These are phyloP conservation scores for Nevesoporus exiguus DNA, from an alignment of 768 basidiomycete species.

Conservation along the genomic window DNA sequence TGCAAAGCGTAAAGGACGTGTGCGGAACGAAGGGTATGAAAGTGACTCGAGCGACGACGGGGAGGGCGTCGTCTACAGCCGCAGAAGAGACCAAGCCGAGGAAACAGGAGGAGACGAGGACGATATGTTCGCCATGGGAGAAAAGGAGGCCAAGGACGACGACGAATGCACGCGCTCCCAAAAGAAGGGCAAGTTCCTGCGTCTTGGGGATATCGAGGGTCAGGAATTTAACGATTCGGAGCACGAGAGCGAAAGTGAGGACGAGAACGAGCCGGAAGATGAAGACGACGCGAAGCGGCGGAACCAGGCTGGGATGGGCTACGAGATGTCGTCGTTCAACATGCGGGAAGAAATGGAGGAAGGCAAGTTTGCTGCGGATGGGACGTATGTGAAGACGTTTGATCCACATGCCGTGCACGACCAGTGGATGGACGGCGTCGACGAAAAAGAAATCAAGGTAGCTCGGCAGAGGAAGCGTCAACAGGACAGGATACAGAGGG, in stretches of 20 bases:
- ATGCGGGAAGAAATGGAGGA: conserved; percentile 99
- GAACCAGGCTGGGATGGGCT: conserved; percentile 90
- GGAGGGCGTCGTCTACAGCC: conserved; percentile 86
- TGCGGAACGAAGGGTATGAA: conserved; percentile 87
- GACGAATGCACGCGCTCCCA: conserved; percentile 41
- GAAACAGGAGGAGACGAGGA: conserved; percentile 64
- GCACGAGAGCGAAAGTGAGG: conserved; percentile 38
- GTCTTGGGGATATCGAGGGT: conserved; percentile 93
- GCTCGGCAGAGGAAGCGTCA: conserved; percentile 74
- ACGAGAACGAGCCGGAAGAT: conserved; percentile 49
- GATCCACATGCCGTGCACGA: conserved; percentile 94
- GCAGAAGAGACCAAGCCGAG: conserved; percentile 52
- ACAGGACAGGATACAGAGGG: conserved; percentile 68
- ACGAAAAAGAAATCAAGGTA: conserved; percentile 80
- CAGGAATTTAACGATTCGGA: conserved; percentile 68
- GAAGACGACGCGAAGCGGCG: conserved; percentile 76
- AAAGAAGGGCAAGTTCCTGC: conserved; percentile 70
- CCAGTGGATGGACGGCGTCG: conserved; percentile 90
- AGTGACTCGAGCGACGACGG: conserved; percentile 94
- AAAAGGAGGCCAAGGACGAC: conserved; percentile 51
- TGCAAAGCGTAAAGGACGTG: conserved; percentile 60
- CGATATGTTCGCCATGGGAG: conserved; percentile 76
- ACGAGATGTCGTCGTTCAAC: conserved; percentile 91
- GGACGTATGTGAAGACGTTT: conserved; percentile 77
- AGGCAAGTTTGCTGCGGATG: conserved; percentile 94